Percentiles rank a stretch among this genome's conserved stretches.
phyloP scores from a whole-genome alignment of 768 basidiomycete species.

The Rhodotorula diobovata region DNA sequence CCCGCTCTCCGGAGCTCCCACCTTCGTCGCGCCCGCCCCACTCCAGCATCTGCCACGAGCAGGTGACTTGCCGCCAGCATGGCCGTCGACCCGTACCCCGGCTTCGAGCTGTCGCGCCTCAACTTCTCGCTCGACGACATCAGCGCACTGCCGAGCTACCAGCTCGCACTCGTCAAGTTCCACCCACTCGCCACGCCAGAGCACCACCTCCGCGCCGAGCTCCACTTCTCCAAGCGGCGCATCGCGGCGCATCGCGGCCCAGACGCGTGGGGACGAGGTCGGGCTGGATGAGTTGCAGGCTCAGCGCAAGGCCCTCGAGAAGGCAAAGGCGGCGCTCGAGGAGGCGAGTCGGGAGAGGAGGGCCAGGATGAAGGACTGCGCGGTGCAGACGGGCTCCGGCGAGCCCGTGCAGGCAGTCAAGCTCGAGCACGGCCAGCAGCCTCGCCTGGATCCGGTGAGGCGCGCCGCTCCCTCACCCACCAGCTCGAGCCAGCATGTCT shows the following conservation, averaged over 20 bases:
- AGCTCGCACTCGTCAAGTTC: not conserved
- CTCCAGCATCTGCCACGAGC: too few relatives aligned
- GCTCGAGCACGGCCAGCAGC: not conserved
- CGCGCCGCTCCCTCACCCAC: too few relatives aligned
- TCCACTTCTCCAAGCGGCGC: not conserved
- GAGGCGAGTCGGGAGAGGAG: not conserved
- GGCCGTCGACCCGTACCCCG: not conserved
- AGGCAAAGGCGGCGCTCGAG: not conserved
- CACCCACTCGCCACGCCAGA: not conserved
- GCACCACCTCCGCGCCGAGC: not conserved
- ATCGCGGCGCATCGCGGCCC: not conserved
- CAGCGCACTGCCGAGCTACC: not conserved
- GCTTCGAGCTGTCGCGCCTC: not conserved
- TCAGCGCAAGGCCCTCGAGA: not conserved
- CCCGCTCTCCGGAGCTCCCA: too few relatives aligned
- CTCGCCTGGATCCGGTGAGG: too few relatives aligned
- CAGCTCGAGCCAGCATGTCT: too few relatives aligned
- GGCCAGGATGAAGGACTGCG: not conserved
- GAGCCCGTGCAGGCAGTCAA: not conserved
- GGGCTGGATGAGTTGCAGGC: not conserved
- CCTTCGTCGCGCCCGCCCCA: too few relatives aligned
- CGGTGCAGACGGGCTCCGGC: not conserved
- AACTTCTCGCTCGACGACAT: not conserved
- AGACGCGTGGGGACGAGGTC: not conserved
- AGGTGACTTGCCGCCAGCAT: not conserved